Base-by-base conservation (phyloP, 257 asterid species). In the Solanum etuberosum region DNA sequence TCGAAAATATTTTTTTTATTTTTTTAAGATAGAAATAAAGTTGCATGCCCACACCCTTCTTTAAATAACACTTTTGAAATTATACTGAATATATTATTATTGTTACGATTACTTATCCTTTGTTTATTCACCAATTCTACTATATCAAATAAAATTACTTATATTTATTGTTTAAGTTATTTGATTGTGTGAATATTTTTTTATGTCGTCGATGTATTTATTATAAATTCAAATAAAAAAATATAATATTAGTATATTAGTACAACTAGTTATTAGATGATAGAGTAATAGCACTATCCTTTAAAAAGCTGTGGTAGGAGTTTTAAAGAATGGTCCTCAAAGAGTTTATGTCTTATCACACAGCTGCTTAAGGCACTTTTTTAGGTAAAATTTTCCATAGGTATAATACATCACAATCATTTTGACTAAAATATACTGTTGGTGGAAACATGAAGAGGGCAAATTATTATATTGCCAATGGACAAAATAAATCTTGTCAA, bases 341-440 rank as follows among this genome's bases (percentile, higher is more conserved):
- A 18, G 78, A 59, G 83, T 86, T 86, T 72, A 51, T 87, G 89
- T 90, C 92, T 87, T 84, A 76, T 90, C 90, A 87, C 25, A 70
- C 40, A 46, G 89, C 88, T 76, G 51, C 63, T 86, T 34, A 78
- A 34, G 20, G n/a, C 38, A 67, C 76, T 37, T 40, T 40, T 83
- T 6, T 72, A 11, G 20, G 43, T n/a, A 88, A 16, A 20, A 65
- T 21, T 87, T 25, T 21, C 12, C 16, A 59, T 46, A 16, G 85
- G 68, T 29, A 81, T 81, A 43, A 37, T 14, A n/a, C 59, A 67
- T 35, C 71, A 48, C 59, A 37, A 68, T 32, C 67, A 59, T 70
- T 21, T 70, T 88, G 86, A 82, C 83, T 67, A 67, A 31, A 29
- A 31, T 16, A 81, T 81, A 81, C 85, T 81, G 43, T 48, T 48